Evolutionary conservation across 148 eudicot genomes (phyloP), one percentile per base, ranked within the genome.

Genomic region (Spergularia marina): DNA sequence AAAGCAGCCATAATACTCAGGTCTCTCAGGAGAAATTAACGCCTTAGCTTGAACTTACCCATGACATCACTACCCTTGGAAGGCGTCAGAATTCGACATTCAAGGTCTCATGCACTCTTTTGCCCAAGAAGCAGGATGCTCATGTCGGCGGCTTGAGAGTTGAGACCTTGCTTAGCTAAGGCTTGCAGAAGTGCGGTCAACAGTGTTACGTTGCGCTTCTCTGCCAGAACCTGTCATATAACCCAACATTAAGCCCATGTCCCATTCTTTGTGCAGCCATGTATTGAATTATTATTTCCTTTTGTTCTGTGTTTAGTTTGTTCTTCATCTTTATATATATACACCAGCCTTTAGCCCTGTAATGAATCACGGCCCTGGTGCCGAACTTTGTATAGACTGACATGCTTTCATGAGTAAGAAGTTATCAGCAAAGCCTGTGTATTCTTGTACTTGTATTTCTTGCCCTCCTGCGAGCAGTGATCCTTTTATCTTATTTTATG

Each of bases 1-100:
- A 81, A 68, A 66, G 52, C 63, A 54, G 77, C 30, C 49, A 52
- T 20, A 56, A 8, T 44, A 13, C 65, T 49, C 59, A 23, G 25
- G 1, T 23, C 25, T 23, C 25, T 23, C 25, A 66, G 9, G 67
- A 73, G 53, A n/a, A 60, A 18, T 59, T 13, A 21, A 12, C 70
- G 36, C 18, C 69, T 41, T 23, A 23, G 25, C 25, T 23, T 75
- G 78, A 75, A 74, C 56, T 41, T 15, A 6, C 13, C 49, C 23
- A 30, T 8, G 78, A 7, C 21, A 51, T 17, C 4, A 30, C 63
- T 44, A 44, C 8, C 8, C 49, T 63, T 9, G 10, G 67, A 63
- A 63, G 59, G 20, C 17, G 59, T n/a, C 34, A 44, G 49, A 44
- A 6, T 44, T 44, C 10, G 49, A 44, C 10, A 6, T 10, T 21